Evolutionary conservation across 2,329 filamentous ascomycete species (phyloP), one percentile per base, ranked within the genome.

Genomic region (Onygenales sp.): DNA sequence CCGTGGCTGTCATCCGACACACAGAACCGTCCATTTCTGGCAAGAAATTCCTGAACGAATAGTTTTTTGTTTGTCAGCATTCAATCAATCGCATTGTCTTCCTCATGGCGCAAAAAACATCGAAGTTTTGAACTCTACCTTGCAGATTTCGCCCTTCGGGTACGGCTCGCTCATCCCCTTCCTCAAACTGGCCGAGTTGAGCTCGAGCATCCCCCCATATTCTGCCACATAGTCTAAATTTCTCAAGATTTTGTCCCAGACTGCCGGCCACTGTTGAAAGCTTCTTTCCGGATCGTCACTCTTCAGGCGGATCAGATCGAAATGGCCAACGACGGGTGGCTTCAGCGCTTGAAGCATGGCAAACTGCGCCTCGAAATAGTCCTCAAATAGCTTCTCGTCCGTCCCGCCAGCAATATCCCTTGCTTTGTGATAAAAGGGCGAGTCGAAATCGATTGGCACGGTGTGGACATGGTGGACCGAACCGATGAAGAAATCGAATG

Each of bases 1-100:
- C 88, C 88, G 73, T 98, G 93, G 67, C 90, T 95, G 70, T 98
- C 93, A 68, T 98, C 93, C 6, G 88, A 95, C 61, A 98, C 78
- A 51, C 89, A 94, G 70, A 97, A 95, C 56, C 80, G 81, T 27
- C 93, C 91, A 27, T 85, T 85, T 62, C 88, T 77, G 6, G 70
- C 71, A 52, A 90, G 65, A 74, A 89, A 95, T 66, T 82, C 81
- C 85, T 87, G 57, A 10, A 52, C 6, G 13, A 21, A 37, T 6
- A 9, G 43, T 54, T 56, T 5, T 21, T 49, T n/a, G 21, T 31
- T 40, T 50, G 47, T 11, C 21, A 42, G 8, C 13, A 44, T 17
- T 43, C 13, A 27, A 21, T 32, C 8, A 17, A 17, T 5, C 33
- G 34, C 8, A 33, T 50, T 13, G 48, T 17, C 17, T 21, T 37